Evolutionary conservation across 495 filamentous ascomycete species (phyloP).

Genomic region (Talaromyces ruber): DNA sequence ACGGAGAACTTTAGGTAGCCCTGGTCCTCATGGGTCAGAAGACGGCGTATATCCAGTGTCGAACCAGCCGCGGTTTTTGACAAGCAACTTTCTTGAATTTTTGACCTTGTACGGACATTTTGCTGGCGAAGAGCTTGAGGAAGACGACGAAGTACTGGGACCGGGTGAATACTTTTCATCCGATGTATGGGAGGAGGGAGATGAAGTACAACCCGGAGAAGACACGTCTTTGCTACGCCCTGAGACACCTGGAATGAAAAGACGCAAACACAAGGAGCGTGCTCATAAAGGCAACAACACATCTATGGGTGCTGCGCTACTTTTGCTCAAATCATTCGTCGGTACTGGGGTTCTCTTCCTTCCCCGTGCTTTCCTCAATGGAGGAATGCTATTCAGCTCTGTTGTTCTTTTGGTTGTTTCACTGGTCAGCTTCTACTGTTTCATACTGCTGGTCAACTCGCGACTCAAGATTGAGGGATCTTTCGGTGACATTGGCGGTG

Average conservation of each 20-base stretch:
- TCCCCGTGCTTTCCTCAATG: slow-evolving; percentile 86
- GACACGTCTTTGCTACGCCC: slow-evolving; percentile 72
- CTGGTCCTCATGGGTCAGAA: slow-evolving; percentile 35
- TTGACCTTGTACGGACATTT: slow-evolving; percentile 93
- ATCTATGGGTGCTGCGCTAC: slow-evolving; percentile 63
- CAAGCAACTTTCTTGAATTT: slow-evolving; percentile 91
- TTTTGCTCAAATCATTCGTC: slow-evolving; percentile 93
- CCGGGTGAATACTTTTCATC: slow-evolving; percentile 82
- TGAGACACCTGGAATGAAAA: slow-evolving; percentile 50
- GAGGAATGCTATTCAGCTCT: slow-evolving; percentile 95
- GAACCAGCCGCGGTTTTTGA: slow-evolving; percentile 59
- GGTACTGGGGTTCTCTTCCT: slow-evolving; percentile 97
- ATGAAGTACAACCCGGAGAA: slow-evolving; percentile 70
- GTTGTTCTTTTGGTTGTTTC: slow-evolving; percentile 79
- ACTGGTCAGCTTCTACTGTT: slow-evolving; percentile 86
- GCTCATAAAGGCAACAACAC: slow-evolving; percentile 63
- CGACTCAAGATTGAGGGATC: slow-evolving; percentile 76
- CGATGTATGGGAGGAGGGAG: slow-evolving; percentile 48
- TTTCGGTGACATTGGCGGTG: slow-evolving; percentile 92
- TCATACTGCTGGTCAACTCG: slow-evolving; percentile 83
- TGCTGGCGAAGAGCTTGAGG: slow-evolving; percentile 89
- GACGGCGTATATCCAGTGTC: slow-evolving; percentile 23
- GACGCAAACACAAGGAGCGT: slow-evolving; percentile 60
- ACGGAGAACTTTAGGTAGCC: slow-evolving; percentile 56
- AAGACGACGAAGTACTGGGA: slow-evolving; percentile 80